Evolutionary conservation across 1,139 yeast genomes (phyloP).

Genomic region (Sugiyamaella pinicola): DNA sequence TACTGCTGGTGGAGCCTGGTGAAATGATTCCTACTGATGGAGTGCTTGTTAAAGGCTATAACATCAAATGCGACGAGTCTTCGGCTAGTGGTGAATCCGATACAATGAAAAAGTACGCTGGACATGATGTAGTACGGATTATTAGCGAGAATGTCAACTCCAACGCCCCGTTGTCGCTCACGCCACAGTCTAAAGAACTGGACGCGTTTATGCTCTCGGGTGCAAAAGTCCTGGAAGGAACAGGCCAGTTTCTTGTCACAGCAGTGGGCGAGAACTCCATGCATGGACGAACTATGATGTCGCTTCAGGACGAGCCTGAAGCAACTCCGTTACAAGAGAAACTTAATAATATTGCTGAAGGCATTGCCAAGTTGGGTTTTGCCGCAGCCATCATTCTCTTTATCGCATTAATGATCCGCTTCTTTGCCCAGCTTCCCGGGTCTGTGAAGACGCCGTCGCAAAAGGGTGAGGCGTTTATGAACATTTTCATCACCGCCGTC

Average conservation of each 20-base stretch:
- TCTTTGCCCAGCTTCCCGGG: conserved; percentile 64
- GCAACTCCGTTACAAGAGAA: conserved; percentile 88
- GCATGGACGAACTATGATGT: conserved; percentile 88
- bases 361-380: conserved; percentile 91
- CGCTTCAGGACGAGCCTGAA: conserved; percentile 73
- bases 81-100: conserved; percentile 93
- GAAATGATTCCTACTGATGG: conserved; percentile 92
- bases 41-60: conserved; percentile 66
- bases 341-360: conserved; percentile 81
- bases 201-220: conserved; percentile 92
- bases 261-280: conserved; percentile 89
- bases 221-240: conserved; percentile 81
- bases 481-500: conserved; percentile 85
- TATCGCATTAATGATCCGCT: conserved; percentile 74
- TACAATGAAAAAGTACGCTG: conserved; percentile 68
- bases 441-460: conserved; percentile 58
- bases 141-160: conserved; percentile 34
- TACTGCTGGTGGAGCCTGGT: conserved; percentile 84
- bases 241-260: conserved; percentile 83
- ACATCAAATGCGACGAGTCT: conserved; percentile 87
- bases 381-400: conserved; percentile 80
- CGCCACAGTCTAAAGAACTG: conserved; percentile 44
- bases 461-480: conserved; percentile 82
- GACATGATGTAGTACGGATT: conserved; percentile 49
- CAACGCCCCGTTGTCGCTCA: conserved; percentile 21